A percentile compares a stretch with the other conserved stretches of the same genome.
These are phyloP conservation scores for Fonsecaea nubica DNA, from an alignment of 2,329 filamentous ascomycete genomes.

Conservation along the genomic window DNA sequence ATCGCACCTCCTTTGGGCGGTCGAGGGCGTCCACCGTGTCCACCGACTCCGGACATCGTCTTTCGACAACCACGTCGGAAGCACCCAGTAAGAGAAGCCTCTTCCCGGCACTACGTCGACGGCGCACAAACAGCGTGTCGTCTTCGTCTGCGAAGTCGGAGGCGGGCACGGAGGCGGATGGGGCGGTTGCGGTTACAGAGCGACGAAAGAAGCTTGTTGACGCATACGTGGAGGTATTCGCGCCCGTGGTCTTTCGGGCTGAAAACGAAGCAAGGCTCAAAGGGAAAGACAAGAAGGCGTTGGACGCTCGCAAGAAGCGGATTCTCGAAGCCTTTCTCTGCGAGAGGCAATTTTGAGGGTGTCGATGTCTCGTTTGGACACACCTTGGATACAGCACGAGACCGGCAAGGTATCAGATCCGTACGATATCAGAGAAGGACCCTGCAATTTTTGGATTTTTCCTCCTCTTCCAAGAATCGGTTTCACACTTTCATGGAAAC, in stretches of 20 bases:
- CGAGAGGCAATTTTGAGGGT: constrained; percentile 3
- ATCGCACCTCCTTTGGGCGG: constrained; percentile 24
- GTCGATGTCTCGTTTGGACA: not conserved
- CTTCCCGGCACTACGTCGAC: constrained; percentile 33
- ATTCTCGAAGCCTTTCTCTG: constrained; percentile 38
- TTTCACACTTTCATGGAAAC: not conserved
- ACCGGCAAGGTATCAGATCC: no score
- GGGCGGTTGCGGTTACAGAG: constrained; percentile 2
- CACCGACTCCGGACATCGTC: constrained; percentile 28
- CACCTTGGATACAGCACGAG: no score
- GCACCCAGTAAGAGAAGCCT: constrained; percentile 28
- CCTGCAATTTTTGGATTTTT: not conserved
- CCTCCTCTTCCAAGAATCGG: not conserved
- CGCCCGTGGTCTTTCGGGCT: constrained; percentile 35
- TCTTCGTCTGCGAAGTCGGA: constrained; percentile 23
- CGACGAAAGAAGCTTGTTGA: constrained; percentile 29
- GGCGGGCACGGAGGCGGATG: constrained; percentile 7
- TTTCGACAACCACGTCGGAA: constrained; percentile 23
- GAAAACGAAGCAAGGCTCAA: constrained; percentile 32
- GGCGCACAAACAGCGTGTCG: constrained; percentile 27
- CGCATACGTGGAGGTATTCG: constrained; percentile 37
- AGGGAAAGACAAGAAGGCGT: constrained; percentile 37
- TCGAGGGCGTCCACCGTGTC: constrained; percentile 37
- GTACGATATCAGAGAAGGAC: not conserved
- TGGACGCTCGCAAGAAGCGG: constrained; percentile 33